Evolutionary conservation across 2,329 filamentous ascomycete genomes (phyloP).

Genomic region (Calonectria hongkongensis): DNA sequence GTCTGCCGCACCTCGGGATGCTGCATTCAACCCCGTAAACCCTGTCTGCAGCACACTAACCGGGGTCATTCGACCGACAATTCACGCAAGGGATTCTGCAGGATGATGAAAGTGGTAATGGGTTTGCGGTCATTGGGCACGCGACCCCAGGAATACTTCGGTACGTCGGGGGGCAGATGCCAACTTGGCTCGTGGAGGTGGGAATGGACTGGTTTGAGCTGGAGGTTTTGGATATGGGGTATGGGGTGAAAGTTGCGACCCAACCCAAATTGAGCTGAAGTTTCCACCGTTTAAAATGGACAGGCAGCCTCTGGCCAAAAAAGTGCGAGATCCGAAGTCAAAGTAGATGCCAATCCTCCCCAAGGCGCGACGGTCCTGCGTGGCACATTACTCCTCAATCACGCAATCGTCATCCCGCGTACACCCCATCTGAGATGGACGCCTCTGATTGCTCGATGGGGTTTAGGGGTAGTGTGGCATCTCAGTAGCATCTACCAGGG

Average conservation of each 20-base stretch:
- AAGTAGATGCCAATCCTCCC: constrained; percentile 29
- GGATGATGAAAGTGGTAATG: constrained; percentile 47
- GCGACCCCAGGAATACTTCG: constrained; percentile 35
- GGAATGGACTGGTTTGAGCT: neutral
- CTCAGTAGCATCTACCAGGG: neutral
- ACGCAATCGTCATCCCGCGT: constrained; percentile 46
- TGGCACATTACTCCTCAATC: constrained; percentile 44
- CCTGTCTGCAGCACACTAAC: constrained; percentile 11
- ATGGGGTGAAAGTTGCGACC: neutral
- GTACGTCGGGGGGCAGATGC: constrained; percentile 30
- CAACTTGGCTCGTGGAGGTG: neutral
- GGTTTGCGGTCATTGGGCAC: constrained; percentile 12
- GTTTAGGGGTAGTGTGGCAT: neutral
- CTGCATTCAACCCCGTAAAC: constrained; percentile 3
- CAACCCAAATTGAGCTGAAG: neutral
- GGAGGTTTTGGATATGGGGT: neutral
- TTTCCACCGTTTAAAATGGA: neutral
- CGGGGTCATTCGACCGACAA: constrained; percentile 42
- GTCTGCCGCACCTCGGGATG: constrained; percentile 9
- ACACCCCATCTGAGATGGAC: neutral
- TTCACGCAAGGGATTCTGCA: constrained; percentile 46
- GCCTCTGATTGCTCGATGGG: constrained; percentile 30
- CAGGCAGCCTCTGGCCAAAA: neutral
- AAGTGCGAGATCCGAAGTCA: constrained; percentile 48
- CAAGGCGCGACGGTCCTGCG: constrained; percentile 36